A percentile compares a stretch with the other conserved stretches of the same genome.
Evolutionary conservation across 2,329 filamentous ascomycete species (phyloP).

Genomic region (Phaeosphaeria sp.): DNA sequence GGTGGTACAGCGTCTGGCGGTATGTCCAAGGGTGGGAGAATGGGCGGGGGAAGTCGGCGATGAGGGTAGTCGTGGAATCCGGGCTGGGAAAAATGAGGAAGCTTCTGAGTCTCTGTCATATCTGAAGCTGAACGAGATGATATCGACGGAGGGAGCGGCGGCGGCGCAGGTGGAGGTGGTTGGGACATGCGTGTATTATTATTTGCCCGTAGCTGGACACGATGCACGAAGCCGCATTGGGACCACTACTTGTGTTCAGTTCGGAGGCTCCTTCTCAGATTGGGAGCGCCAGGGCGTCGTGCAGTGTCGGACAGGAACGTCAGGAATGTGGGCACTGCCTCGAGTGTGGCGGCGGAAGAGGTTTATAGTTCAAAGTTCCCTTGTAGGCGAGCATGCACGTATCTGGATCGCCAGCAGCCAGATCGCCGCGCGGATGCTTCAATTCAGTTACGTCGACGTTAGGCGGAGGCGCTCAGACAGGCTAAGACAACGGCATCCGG

Average conservation of each 20-base stretch:
- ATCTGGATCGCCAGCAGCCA: slow-evolving; percentile 48
- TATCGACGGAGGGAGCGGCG: slow-evolving; percentile 51
- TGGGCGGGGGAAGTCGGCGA: slow-evolving; percentile 49
- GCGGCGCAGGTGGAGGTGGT: slow-evolving; percentile 48
- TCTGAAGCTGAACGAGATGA: slow-evolving; percentile 41
- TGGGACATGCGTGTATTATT: slow-evolving; percentile 54
- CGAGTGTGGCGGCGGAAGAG: slow-evolving; percentile 47
- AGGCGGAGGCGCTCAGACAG: slow-evolving; percentile 44
- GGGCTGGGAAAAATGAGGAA: slow-evolving; percentile 49
- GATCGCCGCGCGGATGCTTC: slow-evolving; percentile 43
- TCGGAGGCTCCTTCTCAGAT: slow-evolving; percentile 43
- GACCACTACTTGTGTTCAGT: slow-evolving; percentile 43
- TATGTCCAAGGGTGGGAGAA: slow-evolving; percentile 49
- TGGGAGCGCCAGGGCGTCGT: slow-evolving; percentile 46
- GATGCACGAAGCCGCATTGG: slow-evolving; percentile 51
- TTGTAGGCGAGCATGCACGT: slow-evolving; percentile 43
- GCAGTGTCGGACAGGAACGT: slow-evolving; percentile 47
- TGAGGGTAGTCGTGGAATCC: slow-evolving; percentile 49
- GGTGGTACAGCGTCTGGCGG: slow-evolving; percentile 46
- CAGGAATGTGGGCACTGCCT: slow-evolving; percentile 48
- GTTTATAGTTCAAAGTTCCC: slow-evolving; percentile 44
- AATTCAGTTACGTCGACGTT: slow-evolving; percentile 45
- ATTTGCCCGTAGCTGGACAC: slow-evolving; percentile 49
- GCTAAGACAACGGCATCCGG: slow-evolving; percentile 38
- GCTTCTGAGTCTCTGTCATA: slow-evolving; percentile 56